phyloP scores from a whole-genome alignment of 2,329 filamentous ascomycete species.

The Lecanicillium sp. region DNA sequence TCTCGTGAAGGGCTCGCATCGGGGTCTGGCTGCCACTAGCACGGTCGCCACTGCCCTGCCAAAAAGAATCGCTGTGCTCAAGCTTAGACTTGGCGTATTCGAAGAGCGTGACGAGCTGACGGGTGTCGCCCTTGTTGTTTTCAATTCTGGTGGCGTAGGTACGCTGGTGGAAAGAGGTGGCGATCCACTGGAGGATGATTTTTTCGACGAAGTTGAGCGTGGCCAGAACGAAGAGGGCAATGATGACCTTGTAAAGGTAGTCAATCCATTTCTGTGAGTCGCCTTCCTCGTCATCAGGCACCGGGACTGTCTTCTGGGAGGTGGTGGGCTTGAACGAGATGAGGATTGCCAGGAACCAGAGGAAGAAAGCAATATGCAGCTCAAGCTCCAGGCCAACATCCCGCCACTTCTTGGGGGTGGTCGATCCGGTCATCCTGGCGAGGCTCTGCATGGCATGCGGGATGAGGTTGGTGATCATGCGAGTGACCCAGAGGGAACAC shows the following conservation, averaged over 20 bases:
- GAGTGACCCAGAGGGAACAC: slow-evolving; percentile 78
- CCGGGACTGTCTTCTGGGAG: slow-evolving; percentile 43
- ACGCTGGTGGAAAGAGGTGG: slow-evolving; percentile 82
- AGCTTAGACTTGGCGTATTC: slow-evolving; percentile 72
- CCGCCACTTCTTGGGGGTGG: slow-evolving; percentile 87
- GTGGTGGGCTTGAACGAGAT: slow-evolving; percentile 81
- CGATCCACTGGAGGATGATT: slow-evolving; percentile 89
- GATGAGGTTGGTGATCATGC: slow-evolving; percentile 44
- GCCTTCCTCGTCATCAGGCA: slow-evolving; percentile 26
- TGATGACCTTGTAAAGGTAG: slow-evolving; percentile 77
- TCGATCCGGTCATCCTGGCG: slow-evolving; percentile 69
- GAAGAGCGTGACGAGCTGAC: slow-evolving; percentile 44
- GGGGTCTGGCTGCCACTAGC: slow-evolving; percentile 65
- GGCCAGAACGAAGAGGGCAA: slow-evolving; percentile 73
- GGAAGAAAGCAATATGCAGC: slow-evolving; percentile 75
- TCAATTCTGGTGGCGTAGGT: slow-evolving; percentile 90
- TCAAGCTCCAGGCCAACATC: slow-evolving; percentile 83
- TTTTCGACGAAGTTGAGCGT: slow-evolving; percentile 84
- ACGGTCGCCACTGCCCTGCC: slow-evolving; percentile 31
- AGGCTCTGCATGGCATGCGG: slow-evolving; percentile 39
- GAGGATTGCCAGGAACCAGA: slow-evolving; percentile 85
- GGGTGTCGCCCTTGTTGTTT: slow-evolving; percentile 85
- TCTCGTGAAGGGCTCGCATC: slow-evolving; percentile 62
- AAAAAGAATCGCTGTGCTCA: slow-evolving; percentile 43
- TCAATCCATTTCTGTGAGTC: slow-evolving; percentile 59